Conservation (phyloP, 306 rosid species). For the Dryas alaskensis region DNA sequence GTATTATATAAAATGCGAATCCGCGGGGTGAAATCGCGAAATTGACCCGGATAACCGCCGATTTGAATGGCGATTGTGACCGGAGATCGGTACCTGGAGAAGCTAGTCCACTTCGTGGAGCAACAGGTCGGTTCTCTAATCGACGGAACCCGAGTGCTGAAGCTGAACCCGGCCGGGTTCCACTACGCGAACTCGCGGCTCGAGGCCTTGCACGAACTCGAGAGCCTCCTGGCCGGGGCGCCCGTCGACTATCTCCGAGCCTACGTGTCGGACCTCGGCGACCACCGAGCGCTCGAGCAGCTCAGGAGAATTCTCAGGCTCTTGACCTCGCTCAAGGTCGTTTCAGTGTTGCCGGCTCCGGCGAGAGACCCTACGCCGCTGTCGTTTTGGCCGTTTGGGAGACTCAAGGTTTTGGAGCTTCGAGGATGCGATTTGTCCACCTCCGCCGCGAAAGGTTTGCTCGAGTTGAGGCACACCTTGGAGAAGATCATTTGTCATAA, state of each 20-base stretch:
- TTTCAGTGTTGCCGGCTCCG: constrained; percentile 62
- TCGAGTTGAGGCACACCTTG: constrained; percentile 82
- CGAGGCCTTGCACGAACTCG: constrained; percentile 83
- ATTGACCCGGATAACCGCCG: constrained; percentile 7
- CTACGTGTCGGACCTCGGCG: constrained; percentile 93
- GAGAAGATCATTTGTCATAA: constrained; percentile 91
- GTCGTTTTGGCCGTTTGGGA: constrained; percentile 70
- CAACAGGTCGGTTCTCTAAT: constrained; percentile 64
- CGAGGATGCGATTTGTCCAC: constrained; percentile 94
- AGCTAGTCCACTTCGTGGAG: constrained; percentile 80
- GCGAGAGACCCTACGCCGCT: constrained; percentile 85
- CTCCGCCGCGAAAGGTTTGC: constrained; percentile 81
- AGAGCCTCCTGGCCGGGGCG: constrained; percentile 76
- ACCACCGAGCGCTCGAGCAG: constrained; percentile 97
- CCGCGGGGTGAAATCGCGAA: constrained; percentile 30
- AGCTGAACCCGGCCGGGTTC: constrained; percentile 87
- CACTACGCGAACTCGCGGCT: constrained; percentile 88
- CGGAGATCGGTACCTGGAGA: constrained; percentile 95
- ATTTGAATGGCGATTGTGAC: constrained; percentile 76
- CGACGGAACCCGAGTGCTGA: constrained; percentile 72
- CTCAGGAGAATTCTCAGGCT: constrained; percentile 84
- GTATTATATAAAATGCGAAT: constrained; percentile 3
- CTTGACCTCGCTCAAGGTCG: constrained; percentile 81
- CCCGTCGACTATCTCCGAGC: constrained; percentile 94
- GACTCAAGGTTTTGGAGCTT: constrained; percentile 83